These are phyloP conservation scores for Prinsepia uniflora DNA, from an alignment of 306 rosid genomes.

Conservation along the genomic window DNA sequence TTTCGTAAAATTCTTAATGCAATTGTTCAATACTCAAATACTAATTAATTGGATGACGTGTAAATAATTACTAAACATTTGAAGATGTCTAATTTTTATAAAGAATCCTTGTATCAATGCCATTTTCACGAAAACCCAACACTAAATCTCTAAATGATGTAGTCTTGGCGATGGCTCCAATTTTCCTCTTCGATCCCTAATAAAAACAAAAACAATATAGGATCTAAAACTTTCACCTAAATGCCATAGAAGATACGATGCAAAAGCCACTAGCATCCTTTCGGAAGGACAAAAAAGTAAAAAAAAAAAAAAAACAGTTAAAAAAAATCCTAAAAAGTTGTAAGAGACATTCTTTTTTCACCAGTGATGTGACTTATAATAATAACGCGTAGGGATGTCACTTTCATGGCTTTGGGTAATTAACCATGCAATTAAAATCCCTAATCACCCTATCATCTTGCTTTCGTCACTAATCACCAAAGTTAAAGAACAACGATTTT, in stretches of 20 bases:
- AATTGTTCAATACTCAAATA: too few relatives aligned
- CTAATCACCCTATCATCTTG: constrained; percentile 1
- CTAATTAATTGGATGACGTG: too few relatives aligned
- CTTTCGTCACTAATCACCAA: constrained; percentile 7
- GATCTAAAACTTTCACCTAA: background rate
- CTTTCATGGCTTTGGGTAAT: constrained; percentile 9
- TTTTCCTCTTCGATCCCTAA: background rate
- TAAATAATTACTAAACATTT: too few relatives aligned
- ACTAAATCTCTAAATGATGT: background rate
- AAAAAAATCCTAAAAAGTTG: background rate
- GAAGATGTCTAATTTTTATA: too few relatives aligned
- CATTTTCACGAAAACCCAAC: background rate
- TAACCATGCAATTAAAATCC: constrained; percentile 16
- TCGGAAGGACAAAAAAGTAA: constrained; percentile 1
- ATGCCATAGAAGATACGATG: background rate
- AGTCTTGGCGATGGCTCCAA: constrained; percentile 2
- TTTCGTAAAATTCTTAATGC: too few relatives aligned
- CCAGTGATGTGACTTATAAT: constrained; percentile 9
- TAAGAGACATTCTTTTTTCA: background rate
- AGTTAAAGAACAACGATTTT: constrained; percentile 24
- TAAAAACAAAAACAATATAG: background rate
- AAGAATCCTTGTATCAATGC: background rate
- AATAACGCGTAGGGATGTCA: constrained; percentile 8
- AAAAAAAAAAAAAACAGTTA: background rate
- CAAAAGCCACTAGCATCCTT: constrained; percentile 9